Conservation (phyloP, 768 basidiomycete genomes). For the Leccinum broughii region DNA sequence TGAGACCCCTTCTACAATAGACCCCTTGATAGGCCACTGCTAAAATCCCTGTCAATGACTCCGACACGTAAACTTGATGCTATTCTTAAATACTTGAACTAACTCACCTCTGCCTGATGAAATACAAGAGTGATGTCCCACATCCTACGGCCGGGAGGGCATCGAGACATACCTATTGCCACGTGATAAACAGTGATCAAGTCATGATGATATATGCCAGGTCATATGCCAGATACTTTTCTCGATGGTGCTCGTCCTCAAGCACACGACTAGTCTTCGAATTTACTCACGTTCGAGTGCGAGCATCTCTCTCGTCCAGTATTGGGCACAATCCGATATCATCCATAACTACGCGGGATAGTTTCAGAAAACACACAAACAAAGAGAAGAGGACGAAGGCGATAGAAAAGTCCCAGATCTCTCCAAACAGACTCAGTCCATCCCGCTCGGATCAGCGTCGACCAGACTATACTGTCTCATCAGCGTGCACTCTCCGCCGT, state of each 20-base stretch:
- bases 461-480: constrained; percentile 85
- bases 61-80: background rate
- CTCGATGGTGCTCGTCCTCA: background rate
- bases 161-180: background rate
- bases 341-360: background rate
- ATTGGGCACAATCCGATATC: background rate
- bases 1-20: background rate
- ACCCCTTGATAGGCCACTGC: constrained; percentile 13
- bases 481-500: constrained; percentile 91
- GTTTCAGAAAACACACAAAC: background rate
- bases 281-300: background rate
- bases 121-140: background rate
- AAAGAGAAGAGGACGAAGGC: background rate
- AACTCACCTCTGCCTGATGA: background rate
- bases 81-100: background rate
- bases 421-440: constrained; percentile 28
- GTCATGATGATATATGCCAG: background rate
- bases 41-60: constrained; percentile 12
- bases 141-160: background rate
- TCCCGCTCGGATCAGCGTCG: constrained; percentile 28
- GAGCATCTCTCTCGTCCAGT: background rate
- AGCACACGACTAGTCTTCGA: background rate
- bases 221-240: background rate
- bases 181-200: background rate
- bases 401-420: background rate